Evolutionary conservation across 495 filamentous ascomycete species (phyloP), one percentile per base, ranked within the genome.

Genomic region (Antarctomyces pellizariae): DNA sequence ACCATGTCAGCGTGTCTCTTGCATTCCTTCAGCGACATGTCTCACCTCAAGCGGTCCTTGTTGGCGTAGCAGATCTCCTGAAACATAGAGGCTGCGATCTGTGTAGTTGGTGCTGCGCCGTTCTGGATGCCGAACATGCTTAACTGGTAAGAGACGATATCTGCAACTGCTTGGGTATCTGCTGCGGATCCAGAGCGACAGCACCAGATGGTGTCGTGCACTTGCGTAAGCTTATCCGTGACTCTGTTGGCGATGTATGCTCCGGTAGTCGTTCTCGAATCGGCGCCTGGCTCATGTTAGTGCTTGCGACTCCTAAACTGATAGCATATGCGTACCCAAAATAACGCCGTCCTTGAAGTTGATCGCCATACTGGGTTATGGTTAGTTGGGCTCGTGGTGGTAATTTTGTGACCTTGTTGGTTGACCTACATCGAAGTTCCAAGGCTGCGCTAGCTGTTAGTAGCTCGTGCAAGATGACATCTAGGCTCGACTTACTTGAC

Each of bases 171-270:
- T 53, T 97, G 86, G 30, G 86, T 97, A 48, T 97, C 86, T 39
- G 86, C 86, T 12, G 86, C 86, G 7, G 86, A 95, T 16, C 86
- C 86, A 28, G 89, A 93, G 33, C 64, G 73, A 56, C 86, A 97
- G 62, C 86, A 97, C 86, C 86, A 97, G 49, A 97, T 93, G 25
- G 84, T 95, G 51, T 95, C 86, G 52, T 90, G 76, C 22, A 97
- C 83, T 53, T 83, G 78, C 36, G 89, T 97, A 45, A 97, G 70
- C 62, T 97, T 97, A 59, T 97, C 86, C 31, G 86, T 95, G 26
- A 97, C 89, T 56, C 86, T 73, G 50, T 97, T 97, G 42, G 86
- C 89, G 46, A 97, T 95, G 63, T 91, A 95, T 36, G 86, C 71
- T 43, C 86, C 86, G 30, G 86, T 95, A n/a, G 86, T 95, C 41